Evolutionary conservation across 73 alveolate species (phyloP), one percentile per base, ranked within the genome.

Genomic region (Breviolum minutum): DNA sequence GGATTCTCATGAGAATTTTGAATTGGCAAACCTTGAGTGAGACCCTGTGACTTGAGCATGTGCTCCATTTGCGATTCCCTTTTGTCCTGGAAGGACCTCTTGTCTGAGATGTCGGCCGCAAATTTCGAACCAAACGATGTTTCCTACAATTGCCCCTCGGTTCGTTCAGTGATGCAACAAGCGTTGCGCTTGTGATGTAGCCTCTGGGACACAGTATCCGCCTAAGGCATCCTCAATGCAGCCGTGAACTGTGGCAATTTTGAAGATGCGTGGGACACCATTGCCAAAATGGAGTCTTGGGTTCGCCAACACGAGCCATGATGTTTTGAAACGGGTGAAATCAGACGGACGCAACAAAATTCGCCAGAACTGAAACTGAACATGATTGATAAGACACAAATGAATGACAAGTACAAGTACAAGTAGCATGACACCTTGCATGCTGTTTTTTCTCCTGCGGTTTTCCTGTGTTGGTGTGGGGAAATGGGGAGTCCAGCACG

Each of bases 231-330:
- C 86, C 62, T 94, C 29, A 94, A 94, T 62, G 92, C 99, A 32
- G 99, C 99, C n/a, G 99, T 94, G 94, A 70, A 73, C 76, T 77
- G 82, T 24, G 99, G 99, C 86, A 94, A 85, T 92, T 94, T 94
- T 54, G 90, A 74, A 27, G 99, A 94, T 40, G 99, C 99, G 17
- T 94, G 99, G 99, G 99, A 94, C 68, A 94, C 99, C 81, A 77
- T 94, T 22, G 92, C 99, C 48, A 94, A 77, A 70, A 94, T 94
- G 99, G 99, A 40, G 77, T 66, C 66, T 73, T 73, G 86, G 9
- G 27, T 5, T 60, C 63, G 32, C 13, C 26, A 71, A 71, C 81
- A 20, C 8, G 54, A 40, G 54, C 54, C 54, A 40, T 40, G 54
- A 40, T 40, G 54, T 40, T 40, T 40, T 40, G 54, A 40, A 40